Percentiles rank a stretch among this genome's conserved stretches.
Conservation (phyloP, 73 alveolate species). For the Symbiodinium pilosum region DNA sequence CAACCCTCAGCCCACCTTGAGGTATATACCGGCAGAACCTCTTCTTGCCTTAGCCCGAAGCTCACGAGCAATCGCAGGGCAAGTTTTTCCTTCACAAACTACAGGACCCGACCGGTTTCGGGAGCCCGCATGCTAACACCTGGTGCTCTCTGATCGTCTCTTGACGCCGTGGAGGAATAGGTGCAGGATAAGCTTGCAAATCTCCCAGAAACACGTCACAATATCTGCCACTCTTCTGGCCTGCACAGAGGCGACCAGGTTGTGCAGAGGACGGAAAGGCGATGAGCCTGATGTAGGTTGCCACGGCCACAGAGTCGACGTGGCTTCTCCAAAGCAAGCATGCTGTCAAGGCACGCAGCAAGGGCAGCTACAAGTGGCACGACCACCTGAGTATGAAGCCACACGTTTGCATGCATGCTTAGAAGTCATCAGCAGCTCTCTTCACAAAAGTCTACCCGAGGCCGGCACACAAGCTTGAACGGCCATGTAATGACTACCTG, state of each 20-base stretch:
- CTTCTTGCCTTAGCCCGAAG: neutral
- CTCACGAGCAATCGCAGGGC: neutral
- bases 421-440: no score
- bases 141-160: no score
- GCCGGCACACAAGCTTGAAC: neutral
- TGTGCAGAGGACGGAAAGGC: neutral
- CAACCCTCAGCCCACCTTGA: neutral
- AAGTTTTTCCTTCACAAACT: neutral
- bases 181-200: neutral
- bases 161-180: no score
- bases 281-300: neutral
- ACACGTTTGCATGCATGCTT: no score
- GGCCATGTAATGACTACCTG: neutral
- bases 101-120: neutral
- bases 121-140: neutral
- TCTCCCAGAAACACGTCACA: no score
- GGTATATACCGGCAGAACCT: neutral
- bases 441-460: neutral
- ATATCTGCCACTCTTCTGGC: neutral
- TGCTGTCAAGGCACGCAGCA: neutral
- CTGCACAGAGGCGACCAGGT: neutral
- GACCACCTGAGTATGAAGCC: neutral
- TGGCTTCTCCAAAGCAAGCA: no score
- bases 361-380: neutral
- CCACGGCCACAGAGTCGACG: neutral